phyloP scores from a whole-genome alignment of 257 asterid species.

The Solanum virginianum region DNA sequence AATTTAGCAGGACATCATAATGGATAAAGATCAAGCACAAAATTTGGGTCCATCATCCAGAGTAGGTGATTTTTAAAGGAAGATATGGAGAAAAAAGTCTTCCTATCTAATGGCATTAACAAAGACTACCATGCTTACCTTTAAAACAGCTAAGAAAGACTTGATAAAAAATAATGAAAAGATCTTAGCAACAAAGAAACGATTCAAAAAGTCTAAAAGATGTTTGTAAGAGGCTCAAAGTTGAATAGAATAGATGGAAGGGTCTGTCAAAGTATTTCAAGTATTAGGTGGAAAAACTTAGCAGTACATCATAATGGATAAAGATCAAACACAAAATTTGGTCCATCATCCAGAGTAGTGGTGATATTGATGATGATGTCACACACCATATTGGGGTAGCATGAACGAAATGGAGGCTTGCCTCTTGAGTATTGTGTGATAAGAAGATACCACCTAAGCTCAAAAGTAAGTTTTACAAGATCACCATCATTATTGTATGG shows the following conservation, averaged over 20 bases:
- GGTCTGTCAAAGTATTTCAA: constrained; percentile 4
- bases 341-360: no score
- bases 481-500: no score
- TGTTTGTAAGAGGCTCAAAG: not conserved
- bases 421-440: no score
- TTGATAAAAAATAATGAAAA: constrained; percentile 7
- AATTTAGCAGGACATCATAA: not conserved
- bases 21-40: constrained; percentile 4
- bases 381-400: no score
- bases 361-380: no score
- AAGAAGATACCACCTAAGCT: no score
- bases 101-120: not conserved
- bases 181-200: constrained; percentile 12
- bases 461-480: no score
- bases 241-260: not conserved
- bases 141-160: constrained; percentile 10
- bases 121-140: not conserved
- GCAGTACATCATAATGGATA: not conserved
- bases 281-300: not conserved
- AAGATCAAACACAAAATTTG: constrained; percentile 1
- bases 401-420: no score
- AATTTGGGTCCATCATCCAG: not conserved
- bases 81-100: not conserved
- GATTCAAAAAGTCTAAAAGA: constrained; percentile 10
- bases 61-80: not conserved